phyloP scores from a whole-genome alignment of 2,329 filamentous ascomycete species.

The Aspergillus texensis region DNA sequence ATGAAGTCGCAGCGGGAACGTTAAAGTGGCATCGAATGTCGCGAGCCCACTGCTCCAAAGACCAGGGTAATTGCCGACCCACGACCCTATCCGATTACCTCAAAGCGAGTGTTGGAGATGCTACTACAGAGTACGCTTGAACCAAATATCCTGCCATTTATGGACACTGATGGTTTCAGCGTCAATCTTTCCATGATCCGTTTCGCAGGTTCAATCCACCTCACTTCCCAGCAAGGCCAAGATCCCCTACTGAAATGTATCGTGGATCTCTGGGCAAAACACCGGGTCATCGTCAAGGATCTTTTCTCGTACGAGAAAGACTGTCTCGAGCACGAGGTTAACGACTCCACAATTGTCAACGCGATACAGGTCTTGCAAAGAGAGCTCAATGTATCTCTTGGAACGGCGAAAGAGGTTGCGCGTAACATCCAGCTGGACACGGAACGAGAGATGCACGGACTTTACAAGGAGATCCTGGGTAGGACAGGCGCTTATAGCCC shows the following conservation, averaged over 20 bases:
- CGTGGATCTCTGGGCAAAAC: neutral
- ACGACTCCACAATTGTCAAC: neutral
- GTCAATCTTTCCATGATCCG: neutral
- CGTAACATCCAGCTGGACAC: neutral
- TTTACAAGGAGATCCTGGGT: neutral
- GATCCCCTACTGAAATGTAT: neutral
- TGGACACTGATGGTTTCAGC: neutral
- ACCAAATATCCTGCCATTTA: neutral
- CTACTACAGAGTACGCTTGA: neutral
- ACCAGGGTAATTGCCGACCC: neutral
- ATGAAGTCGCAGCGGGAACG: neutral
- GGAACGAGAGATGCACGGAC: neutral
- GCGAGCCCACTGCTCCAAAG: neutral
- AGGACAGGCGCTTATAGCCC: neutral
- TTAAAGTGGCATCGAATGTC: neutral
- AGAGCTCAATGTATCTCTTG: neutral
- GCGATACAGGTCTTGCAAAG: neutral
- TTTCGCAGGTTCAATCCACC: neutral
- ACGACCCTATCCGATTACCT: neutral
- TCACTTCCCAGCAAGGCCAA: neutral
- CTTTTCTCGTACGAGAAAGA: neutral
- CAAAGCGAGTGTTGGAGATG: neutral
- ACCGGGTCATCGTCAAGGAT: neutral
- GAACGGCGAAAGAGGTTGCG: neutral
- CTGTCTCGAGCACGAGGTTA: neutral